These are phyloP conservation scores for Panicum hallii DNA, from an alignment of 202 grass and related monocot genomes.

Conservation along the genomic window DNA sequence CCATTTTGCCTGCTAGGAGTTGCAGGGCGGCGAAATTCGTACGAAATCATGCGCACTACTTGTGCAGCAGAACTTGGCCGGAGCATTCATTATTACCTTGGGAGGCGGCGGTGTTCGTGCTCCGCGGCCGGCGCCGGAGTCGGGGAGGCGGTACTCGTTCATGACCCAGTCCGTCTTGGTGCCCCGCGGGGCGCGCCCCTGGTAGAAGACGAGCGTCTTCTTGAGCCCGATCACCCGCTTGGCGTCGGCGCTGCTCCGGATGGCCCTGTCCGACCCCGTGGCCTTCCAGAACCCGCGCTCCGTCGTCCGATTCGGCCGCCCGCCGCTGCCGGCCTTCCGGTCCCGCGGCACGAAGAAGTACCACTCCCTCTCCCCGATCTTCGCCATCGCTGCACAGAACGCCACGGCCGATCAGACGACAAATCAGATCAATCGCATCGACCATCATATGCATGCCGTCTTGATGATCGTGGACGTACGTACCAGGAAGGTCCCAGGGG, in stretches of 20 bases:
- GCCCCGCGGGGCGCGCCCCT: slow-evolving; percentile 70
- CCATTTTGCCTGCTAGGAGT: no score
- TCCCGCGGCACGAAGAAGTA: slow-evolving; percentile 93
- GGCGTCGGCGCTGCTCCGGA: slow-evolving; percentile 49
- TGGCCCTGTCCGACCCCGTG: slow-evolving; percentile 71
- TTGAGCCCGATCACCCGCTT: slow-evolving; percentile 77
- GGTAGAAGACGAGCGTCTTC: slow-evolving; percentile 96
- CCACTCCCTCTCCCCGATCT: slow-evolving; percentile 93
- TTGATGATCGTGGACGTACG: no score
- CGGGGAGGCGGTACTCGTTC: slow-evolving; percentile 91
- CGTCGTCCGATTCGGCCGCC: slow-evolving; percentile 85
- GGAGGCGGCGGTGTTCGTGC: slow-evolving; percentile 14
- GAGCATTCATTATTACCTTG: slow-evolving; percentile 49
- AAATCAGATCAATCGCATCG: neutral
- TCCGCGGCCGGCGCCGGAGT: neutral
- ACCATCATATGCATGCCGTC: no score
- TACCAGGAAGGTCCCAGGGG: slow-evolving; percentile 85
- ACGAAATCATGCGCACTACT: neutral
- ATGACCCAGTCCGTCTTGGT: slow-evolving; percentile 91
- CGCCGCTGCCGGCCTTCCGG: slow-evolving; percentile 61
- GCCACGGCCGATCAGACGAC: neutral
- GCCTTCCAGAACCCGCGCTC: slow-evolving; percentile 95
- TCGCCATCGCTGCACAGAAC: slow-evolving; percentile 63
- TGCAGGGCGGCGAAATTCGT: neutral
- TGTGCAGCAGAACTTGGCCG: neutral